Conservation (phyloP, 352 stramenopile genomes). For the Globisporangium echinulatum region DNA sequence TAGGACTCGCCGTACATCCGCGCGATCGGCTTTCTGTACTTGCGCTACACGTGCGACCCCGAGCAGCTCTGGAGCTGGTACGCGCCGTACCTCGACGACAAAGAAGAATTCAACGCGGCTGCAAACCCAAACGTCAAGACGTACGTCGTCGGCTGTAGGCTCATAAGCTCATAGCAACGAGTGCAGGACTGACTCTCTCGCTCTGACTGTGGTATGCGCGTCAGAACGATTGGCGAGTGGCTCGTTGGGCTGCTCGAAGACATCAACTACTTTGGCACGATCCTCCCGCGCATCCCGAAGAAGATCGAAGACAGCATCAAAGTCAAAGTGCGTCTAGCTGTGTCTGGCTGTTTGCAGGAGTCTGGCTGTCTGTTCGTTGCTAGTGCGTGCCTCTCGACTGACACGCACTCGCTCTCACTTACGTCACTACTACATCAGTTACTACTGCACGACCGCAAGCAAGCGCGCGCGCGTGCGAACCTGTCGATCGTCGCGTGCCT, state of each 20-base stretch:
- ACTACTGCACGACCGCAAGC: slow-evolving; percentile 53
- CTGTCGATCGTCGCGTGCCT: slow-evolving; percentile 66
- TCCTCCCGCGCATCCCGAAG: slow-evolving; percentile 94
- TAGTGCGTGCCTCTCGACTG: too few species aligned
- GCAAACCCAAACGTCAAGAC: slow-evolving; percentile 76
- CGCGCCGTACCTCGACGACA: slow-evolving; percentile 94
- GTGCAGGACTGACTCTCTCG: too few species aligned
- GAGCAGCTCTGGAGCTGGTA: slow-evolving; percentile 93
- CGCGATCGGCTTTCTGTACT: slow-evolving; percentile 96
- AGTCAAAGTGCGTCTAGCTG: slow-evolving; percentile 66
- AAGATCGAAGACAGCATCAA: slow-evolving; percentile 95
- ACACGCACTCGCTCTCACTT: too few species aligned
- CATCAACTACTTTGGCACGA: slow-evolving; percentile 96
- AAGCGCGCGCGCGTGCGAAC: slow-evolving; percentile 63
- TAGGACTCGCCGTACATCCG: slow-evolving; percentile 96
- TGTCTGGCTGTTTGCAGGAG: not conserved
- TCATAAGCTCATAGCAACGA: too few species aligned
- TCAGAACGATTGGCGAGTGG: slow-evolving; percentile 91
- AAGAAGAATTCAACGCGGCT: slow-evolving; percentile 89
- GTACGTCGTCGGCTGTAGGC: slow-evolving; percentile 18
- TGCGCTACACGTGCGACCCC: slow-evolving; percentile 93
- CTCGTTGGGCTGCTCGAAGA: slow-evolving; percentile 87
- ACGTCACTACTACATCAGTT: slow-evolving; percentile 34
- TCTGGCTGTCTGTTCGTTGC: too few species aligned
- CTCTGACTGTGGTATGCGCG: too few species aligned